Conservation (phyloP, 495 filamentous ascomycete species). For the Hapsidospora chrysogenum region DNA sequence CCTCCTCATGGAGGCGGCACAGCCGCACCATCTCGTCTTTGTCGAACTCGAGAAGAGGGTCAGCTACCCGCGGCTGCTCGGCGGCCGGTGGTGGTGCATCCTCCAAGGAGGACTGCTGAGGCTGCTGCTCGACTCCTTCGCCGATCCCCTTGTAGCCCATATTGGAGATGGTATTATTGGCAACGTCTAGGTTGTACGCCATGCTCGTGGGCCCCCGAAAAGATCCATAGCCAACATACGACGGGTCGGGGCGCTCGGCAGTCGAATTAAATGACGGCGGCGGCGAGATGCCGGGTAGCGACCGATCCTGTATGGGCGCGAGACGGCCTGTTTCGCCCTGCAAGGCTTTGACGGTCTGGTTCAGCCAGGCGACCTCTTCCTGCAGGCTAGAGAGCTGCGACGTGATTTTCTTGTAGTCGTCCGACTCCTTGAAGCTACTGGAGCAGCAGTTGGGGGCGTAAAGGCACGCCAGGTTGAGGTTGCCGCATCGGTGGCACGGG, state of each 20-base stretch:
- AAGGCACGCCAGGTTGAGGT: constrained; percentile 62
- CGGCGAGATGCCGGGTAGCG: constrained; percentile 13
- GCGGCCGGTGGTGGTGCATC: constrained; percentile 7
- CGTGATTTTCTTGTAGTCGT: constrained; percentile 70
- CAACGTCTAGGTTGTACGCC: constrained; percentile 72
- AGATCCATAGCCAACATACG: background rate
- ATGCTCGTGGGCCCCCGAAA: constrained; percentile 81
- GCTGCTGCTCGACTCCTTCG: constrained; percentile 43
- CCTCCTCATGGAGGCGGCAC: constrained; percentile 61
- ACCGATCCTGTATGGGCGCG: constrained; percentile 22
- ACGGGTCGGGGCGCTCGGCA: constrained; percentile 14
- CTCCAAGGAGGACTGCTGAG: constrained; percentile 26
- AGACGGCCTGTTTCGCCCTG: constrained; percentile 26
- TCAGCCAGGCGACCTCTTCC: constrained; percentile 66
- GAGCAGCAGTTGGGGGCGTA: constrained; percentile 86
- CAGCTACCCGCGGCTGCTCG: constrained; percentile 12
- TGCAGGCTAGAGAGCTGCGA: constrained; percentile 60
- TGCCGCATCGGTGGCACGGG: constrained; percentile 72
- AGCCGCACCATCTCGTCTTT: constrained; percentile 58
- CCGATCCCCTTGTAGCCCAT: constrained; percentile 59
- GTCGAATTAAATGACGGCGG: constrained; percentile 17
- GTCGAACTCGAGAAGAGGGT: constrained; percentile 60
- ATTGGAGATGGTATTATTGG: constrained; percentile 69
- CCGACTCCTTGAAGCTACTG: constrained; percentile 67
- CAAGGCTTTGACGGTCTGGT: constrained; percentile 49